Evolutionary conservation across 176 grass and related monocot species (phyloP), one percentile per base, ranked within the genome.

Genomic region (Miscanthus lutarioriparius): DNA sequence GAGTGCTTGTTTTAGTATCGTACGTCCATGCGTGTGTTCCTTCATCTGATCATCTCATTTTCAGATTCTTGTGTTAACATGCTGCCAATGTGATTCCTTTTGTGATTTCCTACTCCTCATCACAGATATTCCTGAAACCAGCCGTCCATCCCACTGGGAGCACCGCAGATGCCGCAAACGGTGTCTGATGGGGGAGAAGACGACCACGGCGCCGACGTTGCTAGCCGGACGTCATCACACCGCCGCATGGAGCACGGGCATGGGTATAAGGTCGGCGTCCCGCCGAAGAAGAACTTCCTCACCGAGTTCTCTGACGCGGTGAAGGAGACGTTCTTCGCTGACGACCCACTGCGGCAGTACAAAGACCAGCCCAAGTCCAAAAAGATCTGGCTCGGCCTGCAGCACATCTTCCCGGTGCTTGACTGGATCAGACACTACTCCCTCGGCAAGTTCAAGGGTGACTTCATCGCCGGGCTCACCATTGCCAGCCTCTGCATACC

Each of bases 401-500:
- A 87, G 64, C 84, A 87, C 1, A 7, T 96, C 30, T 99, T 99
- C 67, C 96, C 96, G 4, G 90, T 96, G 58, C 87, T 99, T 9
- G 93, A 85, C 35, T 99, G 91, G 96, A 70, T 30, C 20, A 85
- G 87, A 75, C 27, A 88, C 15, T 99, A 99, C 83, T 89, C 69
- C 51, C 56, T 99, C 5, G 47, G 70, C 63, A 96, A 88, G 78
- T 91, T 99, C 67, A 92, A 76, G 87, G 88, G 96, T 2, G 96
- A 99, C 40, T 53, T 99, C 22, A 66, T 99, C 23, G 70, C 93
- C 1, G 96, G 96, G 7, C 62, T 96, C 37, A 99, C 96, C 33
- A 99, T 99, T 81, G 96, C 96, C 53, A 99, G 93, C 86, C 88
- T 96, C 69, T 94, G 93, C 86, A 99, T 99, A 82, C 96, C 96